Evolutionary conservation across 2,329 filamentous ascomycete genomes (phyloP), one percentile per base, ranked within the genome.

Genomic region (Cytospora piceicola): DNA sequence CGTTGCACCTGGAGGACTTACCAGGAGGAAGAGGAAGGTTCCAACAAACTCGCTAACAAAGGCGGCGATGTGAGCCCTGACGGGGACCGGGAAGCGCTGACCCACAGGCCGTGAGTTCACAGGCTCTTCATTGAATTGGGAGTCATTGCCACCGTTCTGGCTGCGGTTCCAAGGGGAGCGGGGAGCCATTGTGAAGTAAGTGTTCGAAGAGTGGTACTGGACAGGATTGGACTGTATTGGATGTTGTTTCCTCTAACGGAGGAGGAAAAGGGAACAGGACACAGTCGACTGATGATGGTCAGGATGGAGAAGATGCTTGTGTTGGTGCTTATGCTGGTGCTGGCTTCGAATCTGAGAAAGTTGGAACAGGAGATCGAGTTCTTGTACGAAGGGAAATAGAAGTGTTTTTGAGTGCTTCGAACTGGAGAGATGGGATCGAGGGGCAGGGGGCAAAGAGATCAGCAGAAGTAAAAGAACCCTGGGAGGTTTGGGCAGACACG

Each of bases 11-110:
- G 7, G 22, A 17, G 70, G 74, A 57, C 66, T 39, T 34, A 68
- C 66, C 46, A 84, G 79, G 0, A 85, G 76, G 72, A 85, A 85
- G 73, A 84, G 77, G 68, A 85, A 84, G 1, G 83, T 85, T 63
- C 83, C 83, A 68, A 81, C 79, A 57, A 85, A 83, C 73, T 85
- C 83, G 64, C 80, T 81, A 27, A 82, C 67, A 39, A 79, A 72
- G n/a, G 81, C 77, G 53, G 81, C 75, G 15, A 79, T 63, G 29
- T 77, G 72, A 61, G 80, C 80, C 63, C 70, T 68, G 61, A 61
- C 27, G 12, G 58, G 51, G 22, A 53, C 57, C 14, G 54, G 30
- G 39, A 59, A 52, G 17, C 58, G 64, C 58, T 53, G 57, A 51
- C 61, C 64, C 8, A 55, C 22, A 39, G 49, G 53, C 11, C 34